A percentile compares a stretch with the other conserved stretches of the same genome.
Conservation (phyloP, 371 early-diverging fungal genomes). For the Entomophthora muscae region DNA sequence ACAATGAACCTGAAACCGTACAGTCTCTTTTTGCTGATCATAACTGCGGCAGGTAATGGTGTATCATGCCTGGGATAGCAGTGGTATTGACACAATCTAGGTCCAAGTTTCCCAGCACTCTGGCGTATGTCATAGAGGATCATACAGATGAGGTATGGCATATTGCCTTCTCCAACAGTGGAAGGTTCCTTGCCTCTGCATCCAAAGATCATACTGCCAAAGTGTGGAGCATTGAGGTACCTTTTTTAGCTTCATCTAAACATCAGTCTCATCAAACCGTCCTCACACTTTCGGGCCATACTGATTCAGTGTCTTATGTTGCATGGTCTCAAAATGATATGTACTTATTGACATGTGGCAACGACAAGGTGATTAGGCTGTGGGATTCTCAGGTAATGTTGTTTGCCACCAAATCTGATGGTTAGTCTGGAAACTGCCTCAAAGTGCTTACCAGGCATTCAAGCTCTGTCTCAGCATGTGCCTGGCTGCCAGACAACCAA, state of each 20-base stretch:
- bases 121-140: slow-evolving; percentile 42
- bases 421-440: slow-evolving; percentile 23
- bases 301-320: slow-evolving; percentile 30
- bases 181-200: slow-evolving; percentile 70
- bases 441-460: slow-evolving; percentile 33
- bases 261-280: background rate
- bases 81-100: slow-evolving; percentile 12
- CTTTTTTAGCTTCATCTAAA: slow-evolving; percentile 4
- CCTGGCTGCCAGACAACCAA: slow-evolving; percentile 59
- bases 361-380: slow-evolving; percentile 50
- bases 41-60: slow-evolving; percentile 45
- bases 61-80: background rate
- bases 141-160: slow-evolving; percentile 94
- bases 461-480: slow-evolving; percentile 61
- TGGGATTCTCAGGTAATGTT: slow-evolving; percentile 60
- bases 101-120: slow-evolving; percentile 26
- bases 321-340: slow-evolving; percentile 83
- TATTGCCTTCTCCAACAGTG: slow-evolving; percentile 72
- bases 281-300: slow-evolving; percentile 9
- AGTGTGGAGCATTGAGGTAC: slow-evolving; percentile 49
- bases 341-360: slow-evolving; percentile 55
- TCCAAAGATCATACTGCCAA: slow-evolving; percentile 73
- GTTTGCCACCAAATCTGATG: background rate
- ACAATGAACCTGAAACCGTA: slow-evolving; percentile 36
- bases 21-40: slow-evolving; percentile 57